A percentile compares a stretch with the other conserved stretches of the same genome.
phyloP scores from a whole-genome alignment of 2,329 filamentous ascomycete species.

The Trichoderma atroviride region DNA sequence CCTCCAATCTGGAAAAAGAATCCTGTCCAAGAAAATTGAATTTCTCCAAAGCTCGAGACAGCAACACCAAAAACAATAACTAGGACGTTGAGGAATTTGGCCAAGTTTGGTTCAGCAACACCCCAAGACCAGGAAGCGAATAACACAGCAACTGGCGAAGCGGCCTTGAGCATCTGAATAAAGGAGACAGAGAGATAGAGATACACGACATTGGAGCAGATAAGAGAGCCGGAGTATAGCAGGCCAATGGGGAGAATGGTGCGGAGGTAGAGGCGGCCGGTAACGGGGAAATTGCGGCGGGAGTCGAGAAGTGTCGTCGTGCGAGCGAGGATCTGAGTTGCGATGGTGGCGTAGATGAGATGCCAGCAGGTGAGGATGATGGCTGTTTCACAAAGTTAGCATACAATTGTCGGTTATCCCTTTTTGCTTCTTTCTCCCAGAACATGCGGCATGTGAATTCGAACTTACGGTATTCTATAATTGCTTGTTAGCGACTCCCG shows the following conservation, averaged over 20 bases:
- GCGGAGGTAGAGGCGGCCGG: conserved; percentile 60
- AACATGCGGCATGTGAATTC: not conserved
- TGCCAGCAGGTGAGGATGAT: conserved; percentile 70
- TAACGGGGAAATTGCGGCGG: conserved; percentile 64
- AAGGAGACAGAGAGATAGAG: conserved; percentile 69
- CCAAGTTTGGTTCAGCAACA: conserved; percentile 51
- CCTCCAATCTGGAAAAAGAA: conserved; percentile 73
- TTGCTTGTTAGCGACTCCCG: conserved; percentile 8
- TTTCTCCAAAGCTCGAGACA: conserved; percentile 63
- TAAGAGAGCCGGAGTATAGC: conserved; percentile 66
- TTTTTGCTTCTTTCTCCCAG: not conserved
- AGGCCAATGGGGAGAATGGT: conserved; percentile 68
- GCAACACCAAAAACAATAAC: conserved; percentile 57
- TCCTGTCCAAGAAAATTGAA: conserved; percentile 67
- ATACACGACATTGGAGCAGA: conserved; percentile 69
- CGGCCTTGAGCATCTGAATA: conserved; percentile 73
- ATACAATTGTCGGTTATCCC: not conserved
- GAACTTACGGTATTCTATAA: conserved; percentile 33
- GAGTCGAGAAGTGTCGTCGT: conserved; percentile 66
- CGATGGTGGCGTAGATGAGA: conserved; percentile 65
- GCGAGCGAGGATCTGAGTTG: conserved; percentile 67
- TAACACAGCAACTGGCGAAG: conserved; percentile 67
- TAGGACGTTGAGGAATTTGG: conserved; percentile 51
- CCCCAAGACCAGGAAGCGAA: conserved; percentile 65
- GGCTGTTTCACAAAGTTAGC: conserved; percentile 37